Evolutionary conservation across 305 asterid genomes (phyloP), one percentile per base, ranked within the genome.

Genomic region (Fraxinus sp.): DNA sequence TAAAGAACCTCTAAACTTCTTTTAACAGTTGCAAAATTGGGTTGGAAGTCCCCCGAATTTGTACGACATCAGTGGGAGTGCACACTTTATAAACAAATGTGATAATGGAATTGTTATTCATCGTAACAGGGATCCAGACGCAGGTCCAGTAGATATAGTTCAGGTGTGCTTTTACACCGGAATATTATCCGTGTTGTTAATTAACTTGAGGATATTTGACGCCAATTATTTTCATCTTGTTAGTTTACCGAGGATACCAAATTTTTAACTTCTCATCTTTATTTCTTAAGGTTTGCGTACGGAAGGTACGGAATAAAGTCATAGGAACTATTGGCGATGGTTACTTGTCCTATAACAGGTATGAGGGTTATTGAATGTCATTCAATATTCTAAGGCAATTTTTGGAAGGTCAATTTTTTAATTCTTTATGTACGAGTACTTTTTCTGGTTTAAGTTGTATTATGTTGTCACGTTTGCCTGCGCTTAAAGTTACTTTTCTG

Each of bases 61-160:
- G 87, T 93, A 96, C 6, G 99, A 96, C 88, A 96, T 96, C 78
- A 96, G 99, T 62, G 99, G 99, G 84, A 96, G 98, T 81, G 99
- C 99, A 62, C 98, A 96, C 88, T 96, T 96, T 84, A 93, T 94
- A 80, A 96, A 96, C 91, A 96, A 96, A 89, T 96, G 99, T 43
- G 99, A 96, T 80, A 96, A 94, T 79, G 99, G 99, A 83, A 90
- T 96, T 36, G 98, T 96, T 77, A 82, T 96, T 91, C 99, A 96
- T 84, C 98, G 98, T 43, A 94, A 94, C 87, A 86, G 98, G 89
- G 98, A 92, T 84, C 94, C 98, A 13, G 97, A 90, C 4, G 90
- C 91, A 59, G 98, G 98, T 22, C 98, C 98, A 13, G 24, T 94
- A 13, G 98, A 96, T 87, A 35, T 86, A 80, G 98, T 96, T 88